A percentile compares a stretch with the other conserved stretches of the same genome.
phyloP scores from a whole-genome alignment of 495 filamentous ascomycete species.

The Cryomyces minteri region DNA sequence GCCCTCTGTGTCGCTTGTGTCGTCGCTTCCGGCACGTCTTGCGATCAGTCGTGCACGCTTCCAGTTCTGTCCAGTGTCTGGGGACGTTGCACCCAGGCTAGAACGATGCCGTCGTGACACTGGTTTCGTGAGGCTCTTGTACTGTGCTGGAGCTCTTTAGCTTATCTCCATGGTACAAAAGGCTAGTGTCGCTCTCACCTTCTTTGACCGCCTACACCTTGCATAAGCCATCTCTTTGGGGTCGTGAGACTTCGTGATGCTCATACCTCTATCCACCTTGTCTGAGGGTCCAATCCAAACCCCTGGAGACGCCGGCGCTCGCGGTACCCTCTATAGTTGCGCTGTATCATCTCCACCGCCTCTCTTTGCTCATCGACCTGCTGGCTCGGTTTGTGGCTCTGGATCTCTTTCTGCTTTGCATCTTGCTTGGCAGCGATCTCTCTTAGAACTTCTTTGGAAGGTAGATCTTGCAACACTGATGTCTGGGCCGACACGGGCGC shows the following conservation, averaged over 20 bases:
- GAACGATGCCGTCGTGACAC: conserved; percentile 7
- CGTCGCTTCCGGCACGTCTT: conserved; percentile 44
- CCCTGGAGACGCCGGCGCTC: conserved; percentile 46
- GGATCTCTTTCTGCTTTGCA: conserved; percentile 2
- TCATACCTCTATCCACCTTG: conserved; percentile 45
- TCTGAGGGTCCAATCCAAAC: conserved; percentile 41
- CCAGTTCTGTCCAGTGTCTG: conserved; percentile 48
- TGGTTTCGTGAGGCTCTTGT: conserved; percentile 13
- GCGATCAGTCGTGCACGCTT: conserved; percentile 51
- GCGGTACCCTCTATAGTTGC: conserved; percentile 53
- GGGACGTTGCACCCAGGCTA: background rate
- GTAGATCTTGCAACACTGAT: too few species aligned
- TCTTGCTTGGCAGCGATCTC: conserved; percentile 14
- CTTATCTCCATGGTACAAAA: background rate
- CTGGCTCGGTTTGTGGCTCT: background rate
- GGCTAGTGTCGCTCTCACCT: conserved; percentile 6
- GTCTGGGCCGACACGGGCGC: too few species aligned
- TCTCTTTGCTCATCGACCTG: conserved; percentile 1
- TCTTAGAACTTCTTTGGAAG: conserved; percentile 7
- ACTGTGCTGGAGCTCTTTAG: conserved; percentile 13
- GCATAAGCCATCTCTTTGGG: too few species aligned
- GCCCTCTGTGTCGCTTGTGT: conserved; percentile 21
- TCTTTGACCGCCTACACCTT: conserved; percentile 17
- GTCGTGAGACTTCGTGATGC: background rate
- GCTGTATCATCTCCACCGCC: conserved; percentile 41